phyloP scores from a whole-genome alignment of 1,284 basidiomycete species.

The Clitocybe nebularis region DNA sequence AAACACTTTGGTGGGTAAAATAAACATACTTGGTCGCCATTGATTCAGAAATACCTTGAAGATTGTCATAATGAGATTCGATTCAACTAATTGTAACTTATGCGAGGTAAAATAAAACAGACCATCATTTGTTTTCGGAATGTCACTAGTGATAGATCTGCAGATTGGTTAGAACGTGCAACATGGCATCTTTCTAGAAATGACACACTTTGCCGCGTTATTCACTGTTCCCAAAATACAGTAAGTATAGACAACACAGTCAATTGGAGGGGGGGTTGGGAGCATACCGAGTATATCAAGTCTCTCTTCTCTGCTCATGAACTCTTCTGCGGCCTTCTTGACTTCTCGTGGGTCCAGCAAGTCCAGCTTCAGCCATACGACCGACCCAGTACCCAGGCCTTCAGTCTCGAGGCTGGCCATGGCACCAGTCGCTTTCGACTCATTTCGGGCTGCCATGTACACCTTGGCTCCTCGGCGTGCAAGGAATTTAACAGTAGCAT shows the following conservation, averaged over 20 bases:
- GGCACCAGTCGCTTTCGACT: conserved; percentile 33
- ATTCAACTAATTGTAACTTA: too few relatives aligned
- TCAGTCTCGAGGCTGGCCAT: conserved; percentile 34
- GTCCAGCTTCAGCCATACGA: conserved; percentile 45
- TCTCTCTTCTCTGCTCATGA: conserved; percentile 25
- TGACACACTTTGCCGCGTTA: conserved; percentile 25
- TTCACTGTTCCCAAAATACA: conserved; percentile 10
- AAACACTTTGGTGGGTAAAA: too few relatives aligned
- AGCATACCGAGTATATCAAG: conserved; percentile 32
- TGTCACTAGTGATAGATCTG: too few relatives aligned
- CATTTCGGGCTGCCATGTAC: conserved; percentile 40
- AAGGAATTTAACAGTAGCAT: conserved; percentile 40
- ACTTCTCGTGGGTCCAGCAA: conserved; percentile 40
- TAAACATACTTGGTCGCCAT: too few relatives aligned
- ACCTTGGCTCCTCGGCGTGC: conserved; percentile 42
- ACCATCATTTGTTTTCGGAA: conserved; percentile 30
- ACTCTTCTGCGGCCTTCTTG: conserved; percentile 37
- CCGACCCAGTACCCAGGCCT: conserved; percentile 33
- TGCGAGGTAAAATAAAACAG: conserved; percentile 6
- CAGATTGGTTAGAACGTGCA: too few relatives aligned
- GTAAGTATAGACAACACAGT: neutral
- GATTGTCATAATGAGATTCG: too few relatives aligned
- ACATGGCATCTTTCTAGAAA: neutral
- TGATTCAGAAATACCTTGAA: too few relatives aligned
- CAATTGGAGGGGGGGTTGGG: neutral